Evolutionary conservation across 2,329 filamentous ascomycete species (phyloP).

Genomic region (Nemania sp.): DNA sequence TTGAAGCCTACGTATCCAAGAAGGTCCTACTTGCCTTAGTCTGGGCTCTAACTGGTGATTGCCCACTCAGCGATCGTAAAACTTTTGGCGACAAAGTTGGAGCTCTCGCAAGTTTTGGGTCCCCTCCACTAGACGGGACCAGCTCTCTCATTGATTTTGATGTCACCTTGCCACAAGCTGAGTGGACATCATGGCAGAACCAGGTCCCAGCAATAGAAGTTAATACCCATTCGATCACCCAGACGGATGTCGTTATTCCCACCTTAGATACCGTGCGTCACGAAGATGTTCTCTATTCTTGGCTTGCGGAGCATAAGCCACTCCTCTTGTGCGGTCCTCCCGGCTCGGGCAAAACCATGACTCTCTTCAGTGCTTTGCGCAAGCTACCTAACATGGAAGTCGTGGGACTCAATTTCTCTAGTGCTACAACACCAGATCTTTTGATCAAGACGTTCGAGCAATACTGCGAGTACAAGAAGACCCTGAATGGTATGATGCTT

Average conservation of each 20-base stretch:
- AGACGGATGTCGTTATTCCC: slow-evolving; percentile 98
- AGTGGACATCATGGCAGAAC: slow-evolving; percentile 93
- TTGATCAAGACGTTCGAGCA: slow-evolving; percentile 99
- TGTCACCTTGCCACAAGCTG: slow-evolving; percentile 79
- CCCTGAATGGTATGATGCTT: slow-evolving; percentile 90
- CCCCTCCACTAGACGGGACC: slow-evolving; percentile 75
- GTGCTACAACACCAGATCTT: slow-evolving; percentile 94
- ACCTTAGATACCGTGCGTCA: slow-evolving; percentile 96
- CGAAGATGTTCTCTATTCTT: slow-evolving; percentile 98
- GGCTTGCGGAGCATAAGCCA: slow-evolving; percentile 98
- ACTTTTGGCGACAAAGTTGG: slow-evolving; percentile 83
- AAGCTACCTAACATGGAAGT: slow-evolving; percentile 99
- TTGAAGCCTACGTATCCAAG: slow-evolving; percentile 88
- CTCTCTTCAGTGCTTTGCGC: slow-evolving; percentile 92
- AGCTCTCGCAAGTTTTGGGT: slow-evolving; percentile 81
- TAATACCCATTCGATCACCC: slow-evolving; percentile 96
- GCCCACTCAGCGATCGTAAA: slow-evolving; percentile 84
- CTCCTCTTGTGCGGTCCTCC: slow-evolving; percentile 94
- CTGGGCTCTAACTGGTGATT: slow-evolving; percentile 96
- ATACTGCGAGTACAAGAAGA: slow-evolving; percentile 99
- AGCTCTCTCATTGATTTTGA: slow-evolving; percentile 96
- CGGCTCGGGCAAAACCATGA: slow-evolving; percentile 99
- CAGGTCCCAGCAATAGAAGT: slow-evolving; percentile 94
- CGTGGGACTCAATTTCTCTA: slow-evolving; percentile 98
- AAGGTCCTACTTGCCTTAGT: slow-evolving; percentile 90